Percentiles rank a stretch among this genome's conserved stretches.
phyloP scores from a whole-genome alignment of 2,329 filamentous ascomycete genomes.

The Fusarium secorum region DNA sequence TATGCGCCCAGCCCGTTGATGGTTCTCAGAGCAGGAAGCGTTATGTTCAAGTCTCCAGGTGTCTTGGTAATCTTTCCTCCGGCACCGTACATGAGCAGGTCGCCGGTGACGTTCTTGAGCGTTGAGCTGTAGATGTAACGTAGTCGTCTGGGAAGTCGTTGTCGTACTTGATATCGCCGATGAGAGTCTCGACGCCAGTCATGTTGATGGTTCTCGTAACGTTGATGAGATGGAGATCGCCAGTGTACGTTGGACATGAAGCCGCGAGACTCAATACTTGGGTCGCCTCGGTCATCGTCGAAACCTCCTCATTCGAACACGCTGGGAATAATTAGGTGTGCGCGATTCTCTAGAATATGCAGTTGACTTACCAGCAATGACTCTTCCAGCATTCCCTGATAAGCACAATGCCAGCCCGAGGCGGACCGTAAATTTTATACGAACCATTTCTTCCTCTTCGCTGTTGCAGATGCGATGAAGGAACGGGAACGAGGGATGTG shows the following conservation, averaged over 20 bases:
- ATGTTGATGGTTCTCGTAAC: background rate
- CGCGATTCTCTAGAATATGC: rapidly evolving
- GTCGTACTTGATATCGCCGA: background rate
- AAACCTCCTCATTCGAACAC: rapidly evolving
- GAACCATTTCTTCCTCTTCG: background rate
- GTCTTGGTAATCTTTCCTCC: rapidly evolving
- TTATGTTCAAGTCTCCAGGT: background rate
- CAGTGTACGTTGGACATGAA: background rate
- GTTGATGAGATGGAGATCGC: background rate
- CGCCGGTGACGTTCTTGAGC: background rate
- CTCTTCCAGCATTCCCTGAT: rapidly evolving
- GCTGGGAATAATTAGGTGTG: rapidly evolving
- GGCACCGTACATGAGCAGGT: rapidly evolving
- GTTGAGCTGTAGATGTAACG: background rate
- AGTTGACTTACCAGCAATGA: rapidly evolving
- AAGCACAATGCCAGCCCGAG: rapidly evolving
- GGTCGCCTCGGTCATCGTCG: background rate
- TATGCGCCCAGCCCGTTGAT: rapidly evolving
- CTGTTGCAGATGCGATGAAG: background rate
- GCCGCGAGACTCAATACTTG: background rate
- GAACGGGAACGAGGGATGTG: too few relatives aligned
- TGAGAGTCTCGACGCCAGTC: background rate
- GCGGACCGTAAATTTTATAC: rapidly evolving
- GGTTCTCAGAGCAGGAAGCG: rapidly evolving
- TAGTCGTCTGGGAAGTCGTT: background rate